Evolutionary conservation across 1,284 basidiomycete species (phyloP).

Genomic region (Tilletia walkeri): DNA sequence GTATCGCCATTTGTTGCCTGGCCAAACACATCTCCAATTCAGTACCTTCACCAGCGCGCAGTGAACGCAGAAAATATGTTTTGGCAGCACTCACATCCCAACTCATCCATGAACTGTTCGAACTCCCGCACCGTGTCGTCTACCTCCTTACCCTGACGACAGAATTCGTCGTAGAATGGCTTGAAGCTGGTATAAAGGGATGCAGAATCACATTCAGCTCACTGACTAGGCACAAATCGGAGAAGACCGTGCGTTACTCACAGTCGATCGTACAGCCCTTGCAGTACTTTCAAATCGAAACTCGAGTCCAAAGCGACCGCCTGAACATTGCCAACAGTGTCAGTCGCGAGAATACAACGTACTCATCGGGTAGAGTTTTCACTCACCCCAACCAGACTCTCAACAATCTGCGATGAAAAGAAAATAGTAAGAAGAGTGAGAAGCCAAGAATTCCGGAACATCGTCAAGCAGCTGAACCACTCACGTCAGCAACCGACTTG

Average conservation of each 20-base stretch:
- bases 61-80: too few species aligned
- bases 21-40: neutral
- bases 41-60: too few species aligned
- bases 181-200: neutral
- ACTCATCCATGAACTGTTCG: neutral
- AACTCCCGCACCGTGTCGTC: slow-evolving; percentile 5
- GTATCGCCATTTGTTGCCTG: slow-evolving; percentile 11
- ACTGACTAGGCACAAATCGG: neutral
- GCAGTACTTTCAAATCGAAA: slow-evolving; percentile 6
- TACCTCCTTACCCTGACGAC: neutral
- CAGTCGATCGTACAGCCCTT: slow-evolving; percentile 3
- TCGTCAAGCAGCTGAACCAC: neutral
- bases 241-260: neutral
- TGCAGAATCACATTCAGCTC: neutral
- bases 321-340: neutral
- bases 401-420: neutral
- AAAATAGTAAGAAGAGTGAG: neutral
- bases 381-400: slow-evolving; percentile 14
- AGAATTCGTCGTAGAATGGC: slow-evolving; percentile 11
- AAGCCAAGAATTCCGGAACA: neutral
- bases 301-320: slow-evolving; percentile 12
- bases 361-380: too few species aligned
- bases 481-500: slow-evolving; percentile 15
- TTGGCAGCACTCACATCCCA: neutral
- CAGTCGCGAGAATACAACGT: neutral